Conservation (phyloP, 306 rosid species). For the Neltuma alba region DNA sequence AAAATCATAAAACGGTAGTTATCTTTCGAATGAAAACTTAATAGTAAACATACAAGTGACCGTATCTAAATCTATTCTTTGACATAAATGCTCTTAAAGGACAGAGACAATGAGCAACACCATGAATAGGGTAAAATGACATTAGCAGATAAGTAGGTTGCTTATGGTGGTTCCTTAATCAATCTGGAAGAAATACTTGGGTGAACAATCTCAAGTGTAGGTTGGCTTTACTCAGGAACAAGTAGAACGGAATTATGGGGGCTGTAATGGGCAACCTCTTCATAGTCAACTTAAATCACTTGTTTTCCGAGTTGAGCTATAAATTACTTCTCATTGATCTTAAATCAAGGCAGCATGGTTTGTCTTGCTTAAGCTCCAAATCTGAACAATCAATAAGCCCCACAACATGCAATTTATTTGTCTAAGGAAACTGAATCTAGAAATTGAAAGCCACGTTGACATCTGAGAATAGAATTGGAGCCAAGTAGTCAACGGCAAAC, state of each 20-base stretch:
- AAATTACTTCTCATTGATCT: conserved; percentile 23
- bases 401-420: conserved; percentile 21
- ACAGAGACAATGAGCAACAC: not conserved
- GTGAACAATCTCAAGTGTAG: conserved; percentile 19
- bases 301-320: conserved; percentile 20
- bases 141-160: not conserved
- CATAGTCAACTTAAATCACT: conserved; percentile 13
- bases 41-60: not conserved
- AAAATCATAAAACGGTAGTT: not conserved
- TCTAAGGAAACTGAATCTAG: conserved; percentile 22
- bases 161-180: conserved; percentile 6
- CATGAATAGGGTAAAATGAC: not conserved
- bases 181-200: conserved; percentile 18
- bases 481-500: not conserved
- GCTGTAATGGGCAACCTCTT: not conserved
- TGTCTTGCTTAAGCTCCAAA: conserved; percentile 23
- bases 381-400: conserved; percentile 35
- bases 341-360: conserved; percentile 5
- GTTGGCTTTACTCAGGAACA: conserved; percentile 10
- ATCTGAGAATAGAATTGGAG: conserved; percentile 11
- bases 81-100: not conserved
- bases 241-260: not conserved
- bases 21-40: not conserved
- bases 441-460: conserved; percentile 20
- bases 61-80: not conserved